phyloP scores from a whole-genome alignment of 2,329 filamentous ascomycete genomes.

The Trichoderma brevicompactum region DNA sequence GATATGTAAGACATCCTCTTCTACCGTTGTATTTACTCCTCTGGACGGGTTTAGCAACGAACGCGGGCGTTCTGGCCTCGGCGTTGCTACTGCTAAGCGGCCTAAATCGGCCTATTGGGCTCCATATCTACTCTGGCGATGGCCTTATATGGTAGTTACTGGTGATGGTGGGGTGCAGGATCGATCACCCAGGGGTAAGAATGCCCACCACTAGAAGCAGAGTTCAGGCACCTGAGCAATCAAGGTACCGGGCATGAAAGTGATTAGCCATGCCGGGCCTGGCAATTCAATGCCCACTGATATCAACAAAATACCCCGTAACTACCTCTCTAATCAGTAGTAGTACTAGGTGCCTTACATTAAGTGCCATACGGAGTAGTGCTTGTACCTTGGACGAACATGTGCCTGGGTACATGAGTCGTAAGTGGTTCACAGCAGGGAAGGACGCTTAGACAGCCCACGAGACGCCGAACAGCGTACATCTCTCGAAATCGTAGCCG shows the following conservation, averaged over 20 bases:
- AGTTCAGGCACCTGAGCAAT: slow-evolving; percentile 9
- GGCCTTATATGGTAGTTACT: slow-evolving; percentile 4
- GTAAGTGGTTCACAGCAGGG: neutral
- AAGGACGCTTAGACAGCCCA: neutral
- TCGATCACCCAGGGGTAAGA: neutral
- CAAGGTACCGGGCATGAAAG: neutral
- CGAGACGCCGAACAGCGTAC: neutral
- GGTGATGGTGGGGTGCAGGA: neutral
- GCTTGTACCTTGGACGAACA: neutral
- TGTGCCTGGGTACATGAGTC: slow-evolving; percentile 9
- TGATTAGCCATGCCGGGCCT: neutral
- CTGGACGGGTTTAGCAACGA: neutral
- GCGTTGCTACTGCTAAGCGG: neutral
- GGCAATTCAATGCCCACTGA: neutral
- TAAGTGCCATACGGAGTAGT: neutral
- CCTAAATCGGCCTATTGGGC: neutral
- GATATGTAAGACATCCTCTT: neutral
- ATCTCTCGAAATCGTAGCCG: neutral
- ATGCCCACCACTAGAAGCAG: neutral
- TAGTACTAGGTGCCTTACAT: slow-evolving; percentile 9
- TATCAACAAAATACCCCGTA: slow-evolving; percentile 11
- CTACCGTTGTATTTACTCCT: neutral
- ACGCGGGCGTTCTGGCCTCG: neutral
- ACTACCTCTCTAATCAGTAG: neutral
- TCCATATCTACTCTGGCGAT: neutral